phyloP scores from a whole-genome alignment of 176 grass and related monocot genomes.

The Melocanna baccifera region DNA sequence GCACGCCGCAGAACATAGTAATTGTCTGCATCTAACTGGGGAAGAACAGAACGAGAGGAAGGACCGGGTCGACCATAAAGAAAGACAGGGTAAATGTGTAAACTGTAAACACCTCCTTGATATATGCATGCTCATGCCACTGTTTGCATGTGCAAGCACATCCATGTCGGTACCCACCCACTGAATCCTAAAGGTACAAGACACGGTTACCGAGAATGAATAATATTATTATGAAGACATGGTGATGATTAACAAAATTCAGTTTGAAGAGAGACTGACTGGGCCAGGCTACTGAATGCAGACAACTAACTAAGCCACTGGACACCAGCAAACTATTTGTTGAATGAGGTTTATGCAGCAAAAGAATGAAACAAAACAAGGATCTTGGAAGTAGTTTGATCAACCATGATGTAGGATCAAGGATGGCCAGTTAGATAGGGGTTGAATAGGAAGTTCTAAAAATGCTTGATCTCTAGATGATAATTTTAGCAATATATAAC shows the following conservation, averaged over 20 bases:
- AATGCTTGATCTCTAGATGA: too few relatives aligned
- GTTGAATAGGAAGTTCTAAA: too few relatives aligned
- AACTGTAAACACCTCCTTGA: background rate
- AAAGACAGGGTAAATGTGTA: background rate
- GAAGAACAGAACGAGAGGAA: background rate
- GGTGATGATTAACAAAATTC: background rate
- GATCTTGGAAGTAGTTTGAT: background rate
- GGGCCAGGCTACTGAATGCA: background rate
- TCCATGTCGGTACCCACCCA: background rate
- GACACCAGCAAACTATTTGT: background rate
- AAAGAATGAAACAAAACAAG: background rate
- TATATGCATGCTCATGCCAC: background rate
- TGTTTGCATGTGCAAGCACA: conserved; percentile 10
- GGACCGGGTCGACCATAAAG: background rate
- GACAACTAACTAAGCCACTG: background rate
- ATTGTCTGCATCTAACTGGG: background rate
- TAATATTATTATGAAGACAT: background rate
- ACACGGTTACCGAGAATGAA: background rate
- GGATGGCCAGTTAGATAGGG: too few relatives aligned
- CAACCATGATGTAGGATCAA: too few relatives aligned
- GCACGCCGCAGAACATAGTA: background rate
- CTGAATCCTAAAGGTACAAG: background rate
- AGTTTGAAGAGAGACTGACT: background rate
- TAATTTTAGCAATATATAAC: too few relatives aligned
- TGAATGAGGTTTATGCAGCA: background rate